These are phyloP conservation scores for Cercospora nicotianae DNA, from an alignment of 2,329 filamentous ascomycete species.

Conservation along the genomic window DNA sequence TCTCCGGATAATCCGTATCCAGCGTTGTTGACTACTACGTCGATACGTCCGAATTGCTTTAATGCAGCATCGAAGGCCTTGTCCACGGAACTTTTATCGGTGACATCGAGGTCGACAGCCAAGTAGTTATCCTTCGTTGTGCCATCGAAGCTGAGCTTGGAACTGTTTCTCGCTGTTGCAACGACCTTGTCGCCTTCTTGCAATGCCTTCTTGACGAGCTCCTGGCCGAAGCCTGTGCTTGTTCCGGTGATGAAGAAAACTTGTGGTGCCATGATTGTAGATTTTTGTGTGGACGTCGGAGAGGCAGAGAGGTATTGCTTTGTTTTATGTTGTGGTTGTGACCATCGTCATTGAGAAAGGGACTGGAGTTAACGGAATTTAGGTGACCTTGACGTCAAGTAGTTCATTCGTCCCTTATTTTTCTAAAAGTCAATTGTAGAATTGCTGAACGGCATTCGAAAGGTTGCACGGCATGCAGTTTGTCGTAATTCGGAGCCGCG, in stretches of 20 bases:
- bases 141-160: conserved; percentile 43
- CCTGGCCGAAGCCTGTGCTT: conserved; percentile 49
- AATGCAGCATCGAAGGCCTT: conserved; percentile 48
- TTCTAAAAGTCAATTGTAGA: not conserved
- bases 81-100: conserved; percentile 44
- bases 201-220: conserved; percentile 47
- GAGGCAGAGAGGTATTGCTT: not conserved
- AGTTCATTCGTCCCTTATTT: not conserved
- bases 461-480: not conserved
- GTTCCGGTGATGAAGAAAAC: conserved; percentile 52
- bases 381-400: not conserved
- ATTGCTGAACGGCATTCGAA: not conserved
- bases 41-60: conserved; percentile 56
- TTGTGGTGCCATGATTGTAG: conserved; percentile 42
- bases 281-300: not conserved
- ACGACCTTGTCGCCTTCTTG: conserved; percentile 47
- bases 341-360: not conserved
- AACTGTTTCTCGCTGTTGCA: conserved; percentile 49
- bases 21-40: conserved; percentile 59
- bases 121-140: conserved; percentile 52
- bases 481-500: not conserved
- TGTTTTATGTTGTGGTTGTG: not conserved
- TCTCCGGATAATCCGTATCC: conserved; percentile 57
- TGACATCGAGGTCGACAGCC: conserved; percentile 55
- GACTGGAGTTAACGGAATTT: not conserved